phyloP scores from a whole-genome alignment of 176 grass and related monocot genomes.

The Eremochloa ophiuroides region DNA sequence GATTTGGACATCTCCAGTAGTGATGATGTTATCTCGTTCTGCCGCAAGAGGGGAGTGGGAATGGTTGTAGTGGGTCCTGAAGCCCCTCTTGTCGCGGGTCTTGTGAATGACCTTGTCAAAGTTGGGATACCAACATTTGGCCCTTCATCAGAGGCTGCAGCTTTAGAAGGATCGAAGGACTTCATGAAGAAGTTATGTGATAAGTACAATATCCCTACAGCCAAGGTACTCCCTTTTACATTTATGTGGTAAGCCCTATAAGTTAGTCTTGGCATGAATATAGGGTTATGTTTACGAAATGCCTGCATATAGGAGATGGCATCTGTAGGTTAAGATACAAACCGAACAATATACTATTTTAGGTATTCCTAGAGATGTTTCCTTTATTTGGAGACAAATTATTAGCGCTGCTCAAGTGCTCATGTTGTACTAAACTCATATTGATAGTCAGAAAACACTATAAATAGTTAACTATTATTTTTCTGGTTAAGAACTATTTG shows the following conservation, averaged over 20 bases:
- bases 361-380: not conserved
- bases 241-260: not conserved
- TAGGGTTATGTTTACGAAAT: not conserved
- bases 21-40: slow-evolving; percentile 54
- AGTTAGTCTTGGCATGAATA: not conserved
- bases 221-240: slow-evolving; percentile 43
- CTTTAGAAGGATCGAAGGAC: slow-evolving; percentile 83
- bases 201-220: slow-evolving; percentile 84
- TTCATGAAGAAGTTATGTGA: slow-evolving; percentile 94
- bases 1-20: slow-evolving; percentile 59
- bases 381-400: not conserved
- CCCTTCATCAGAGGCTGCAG: slow-evolving; percentile 73
- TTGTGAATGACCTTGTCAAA: slow-evolving; percentile 62
- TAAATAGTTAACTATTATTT: not conserved
- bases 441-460: not conserved
- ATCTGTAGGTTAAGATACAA: not conserved
- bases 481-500: not conserved
- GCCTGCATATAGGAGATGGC: not conserved
- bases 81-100: slow-evolving; percentile 73
- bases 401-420: not conserved
- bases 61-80: slow-evolving; percentile 86
- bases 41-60: slow-evolving; percentile 50
- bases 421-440: not conserved
- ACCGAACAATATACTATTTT: not conserved
- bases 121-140: slow-evolving; percentile 65